Evolutionary conservation across 805 yeast genomes (phyloP).

Genomic region (Clavispora carvajalis): DNA sequence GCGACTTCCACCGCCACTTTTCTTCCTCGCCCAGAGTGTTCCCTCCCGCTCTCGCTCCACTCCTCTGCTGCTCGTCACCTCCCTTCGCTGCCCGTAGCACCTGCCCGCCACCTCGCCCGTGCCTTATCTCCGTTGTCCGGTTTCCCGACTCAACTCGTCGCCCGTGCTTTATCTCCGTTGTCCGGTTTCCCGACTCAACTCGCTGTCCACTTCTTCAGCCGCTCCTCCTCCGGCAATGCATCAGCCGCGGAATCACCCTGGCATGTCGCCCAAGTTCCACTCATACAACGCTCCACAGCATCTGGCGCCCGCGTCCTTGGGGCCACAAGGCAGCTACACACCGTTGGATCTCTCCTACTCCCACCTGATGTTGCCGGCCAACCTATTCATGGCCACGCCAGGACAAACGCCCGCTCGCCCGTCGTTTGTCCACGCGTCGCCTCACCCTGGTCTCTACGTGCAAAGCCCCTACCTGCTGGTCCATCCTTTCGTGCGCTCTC

Average conservation of each 20-base stretch:
- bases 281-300: background rate
- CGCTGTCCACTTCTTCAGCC: too few relatives aligned
- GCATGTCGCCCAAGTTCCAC: slow-evolving; percentile 1
- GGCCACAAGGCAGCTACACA: slow-evolving; percentile 3
- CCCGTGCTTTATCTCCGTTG: too few relatives aligned
- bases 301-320: background rate
- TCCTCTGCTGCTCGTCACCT: background rate
- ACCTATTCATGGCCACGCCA: slow-evolving; percentile 38
- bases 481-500: background rate
- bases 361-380: slow-evolving; percentile 58
- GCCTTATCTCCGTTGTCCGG: too few relatives aligned
- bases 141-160: too few relatives aligned
- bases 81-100: background rate
- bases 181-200: too few relatives aligned
- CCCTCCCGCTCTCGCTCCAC: too few relatives aligned
- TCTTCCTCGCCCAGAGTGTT: too few relatives aligned
- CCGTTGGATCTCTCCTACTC: slow-evolving; percentile 61
- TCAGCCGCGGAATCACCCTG: background rate
- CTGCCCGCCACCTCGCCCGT: too few relatives aligned
- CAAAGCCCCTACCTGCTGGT: background rate
- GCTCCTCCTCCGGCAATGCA: too few relatives aligned
- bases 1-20: background rate
- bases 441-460: background rate
- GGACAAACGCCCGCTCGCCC: slow-evolving; percentile 3
- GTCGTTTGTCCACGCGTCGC: background rate